These are phyloP conservation scores for Pythium oligandrum DNA, from an alignment of 352 stramenopile genomes.

Conservation along the genomic window DNA sequence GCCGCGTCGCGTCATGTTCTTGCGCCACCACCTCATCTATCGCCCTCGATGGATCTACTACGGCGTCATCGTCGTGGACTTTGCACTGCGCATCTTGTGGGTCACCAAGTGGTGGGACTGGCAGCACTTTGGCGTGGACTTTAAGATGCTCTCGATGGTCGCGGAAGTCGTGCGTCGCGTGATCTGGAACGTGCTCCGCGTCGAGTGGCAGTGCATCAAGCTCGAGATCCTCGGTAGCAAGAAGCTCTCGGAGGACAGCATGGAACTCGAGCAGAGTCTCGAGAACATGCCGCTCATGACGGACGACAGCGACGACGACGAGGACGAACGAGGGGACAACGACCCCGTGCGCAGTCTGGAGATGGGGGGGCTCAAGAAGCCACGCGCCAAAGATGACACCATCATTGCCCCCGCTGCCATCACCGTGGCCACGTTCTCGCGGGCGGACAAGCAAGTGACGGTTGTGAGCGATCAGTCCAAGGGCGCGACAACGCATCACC, in stretches of 20 bases:
- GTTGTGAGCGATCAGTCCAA: background rate
- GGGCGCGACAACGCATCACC: conserved; percentile 12
- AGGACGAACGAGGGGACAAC: background rate
- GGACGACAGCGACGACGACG: conserved; percentile 21
- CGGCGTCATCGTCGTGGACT: conserved; percentile 88
- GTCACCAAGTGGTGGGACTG: conserved; percentile 87
- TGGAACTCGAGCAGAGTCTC: conserved; percentile 39
- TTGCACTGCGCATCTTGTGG: conserved; percentile 94
- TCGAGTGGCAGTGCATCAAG: conserved; percentile 92
- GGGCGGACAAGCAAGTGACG: background rate
- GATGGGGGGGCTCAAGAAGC: too few species aligned
- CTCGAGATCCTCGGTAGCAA: conserved; percentile 55
- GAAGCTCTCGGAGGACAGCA: conserved; percentile 44
- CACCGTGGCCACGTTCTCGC: conserved; percentile 12
- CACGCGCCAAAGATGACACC: background rate
- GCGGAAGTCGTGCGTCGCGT: conserved; percentile 89
- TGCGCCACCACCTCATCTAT: conserved; percentile 71
- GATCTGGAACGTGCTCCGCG: conserved; percentile 91
- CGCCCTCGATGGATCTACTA: conserved; percentile 84
- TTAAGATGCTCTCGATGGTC: conserved; percentile 84
- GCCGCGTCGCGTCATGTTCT: conserved; percentile 30
- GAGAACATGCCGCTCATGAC: conserved; percentile 49
- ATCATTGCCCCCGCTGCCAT: conserved; percentile 10
- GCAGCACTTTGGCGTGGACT: conserved; percentile 68
- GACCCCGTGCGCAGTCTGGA: too few species aligned